Evolutionary conservation across 2,329 filamentous ascomycete species (phyloP), one percentile per base, ranked within the genome.

Genomic region (Aspergillus brunneoviolaceus): DNA sequence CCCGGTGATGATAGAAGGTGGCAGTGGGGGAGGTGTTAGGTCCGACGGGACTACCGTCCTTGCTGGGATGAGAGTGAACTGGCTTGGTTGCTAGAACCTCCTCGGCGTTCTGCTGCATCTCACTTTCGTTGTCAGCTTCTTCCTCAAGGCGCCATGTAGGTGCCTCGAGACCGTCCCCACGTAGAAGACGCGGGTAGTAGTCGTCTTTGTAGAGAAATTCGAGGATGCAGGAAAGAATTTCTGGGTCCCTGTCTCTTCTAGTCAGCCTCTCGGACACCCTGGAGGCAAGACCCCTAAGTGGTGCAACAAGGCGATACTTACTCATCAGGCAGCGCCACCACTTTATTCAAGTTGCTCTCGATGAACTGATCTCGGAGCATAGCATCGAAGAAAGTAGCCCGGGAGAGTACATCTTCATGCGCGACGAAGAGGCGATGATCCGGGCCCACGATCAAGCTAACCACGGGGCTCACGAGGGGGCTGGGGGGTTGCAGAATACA

Each of bases 121-220:
- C 39, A 5, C 10, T 45, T 1, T 45, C 16, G 4, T 19, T 16
- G 14, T 45, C 39, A 3, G 6, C 39, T 16, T 45, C 39, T 16
- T 45, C 39, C 39, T 45, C 39, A 16, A 45, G 39, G 39, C 16
- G 16, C 39, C 39, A 45, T 1, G 6, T 16, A 45, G 39, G 39
- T 16, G 16, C 14, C 4, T 35, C 33, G 14, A 16, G 39, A 45
- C 39, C 39, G 1, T 45, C 39, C 14, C 14, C 16, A 19, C 16
- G 16, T 19, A 45, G 16, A 19, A 97, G 84, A 77, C 92, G 90
- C 59, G 93, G 93, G 78, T 90, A 95, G 81, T 96, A 96, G 84
- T 96, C 92, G 68, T 91, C 92, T 83, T 96, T 96, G 88, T 97
- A 97, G 68, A 97, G 87, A 77, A 93, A 97, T 82, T 97, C 93